Conservation (phyloP, 768 basidiomycete genomes). For the Mycena albidolilacea region DNA sequence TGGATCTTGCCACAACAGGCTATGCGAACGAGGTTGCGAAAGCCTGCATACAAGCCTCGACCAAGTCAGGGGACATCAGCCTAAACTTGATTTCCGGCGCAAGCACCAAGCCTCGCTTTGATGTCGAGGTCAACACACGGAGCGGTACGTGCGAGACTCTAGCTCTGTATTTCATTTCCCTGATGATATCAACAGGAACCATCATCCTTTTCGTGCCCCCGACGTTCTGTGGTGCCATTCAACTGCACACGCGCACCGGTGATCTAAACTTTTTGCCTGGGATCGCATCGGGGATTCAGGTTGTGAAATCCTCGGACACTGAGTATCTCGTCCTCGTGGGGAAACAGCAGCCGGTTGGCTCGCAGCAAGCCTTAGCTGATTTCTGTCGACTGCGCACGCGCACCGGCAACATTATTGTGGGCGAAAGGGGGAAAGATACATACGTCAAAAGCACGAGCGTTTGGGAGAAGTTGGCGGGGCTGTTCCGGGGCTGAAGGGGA, state of each 20-base stretch:
- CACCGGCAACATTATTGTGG: constrained; percentile 33
- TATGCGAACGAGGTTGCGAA: constrained; percentile 24
- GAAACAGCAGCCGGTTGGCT: constrained; percentile 16
- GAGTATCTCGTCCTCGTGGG: constrained; percentile 36
- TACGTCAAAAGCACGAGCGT: constrained; percentile 28
- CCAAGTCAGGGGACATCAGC: constrained; percentile 31
- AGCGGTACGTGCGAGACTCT: constrained; percentile 19
- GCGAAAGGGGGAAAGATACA: constrained; percentile 32
- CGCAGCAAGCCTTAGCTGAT: constrained; percentile 13
- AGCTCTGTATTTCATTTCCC: background rate
- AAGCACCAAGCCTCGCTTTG: constrained; percentile 31
- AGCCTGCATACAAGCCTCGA: constrained; percentile 27
- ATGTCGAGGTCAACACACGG: constrained; percentile 33
- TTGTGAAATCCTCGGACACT: constrained; percentile 48
- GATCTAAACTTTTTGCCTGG: constrained; percentile 53
- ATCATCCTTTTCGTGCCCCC: constrained; percentile 44
- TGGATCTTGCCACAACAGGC: constrained; percentile 38
- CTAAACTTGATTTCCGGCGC: constrained; percentile 36
- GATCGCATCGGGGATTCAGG: constrained; percentile 47
- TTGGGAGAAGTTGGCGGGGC: constrained; percentile 32
- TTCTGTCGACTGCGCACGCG: constrained; percentile 37
- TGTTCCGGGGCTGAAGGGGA: constrained; percentile 1
- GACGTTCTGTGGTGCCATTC: constrained; percentile 55
- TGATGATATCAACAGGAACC: constrained; percentile 25
- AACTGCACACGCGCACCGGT: constrained; percentile 51